A percentile compares a stretch with the other conserved stretches of the same genome.
These are phyloP conservation scores for Phaeodactylum tricornutum DNA, from an alignment of 108 stramenopile species.

Conservation along the genomic window DNA sequence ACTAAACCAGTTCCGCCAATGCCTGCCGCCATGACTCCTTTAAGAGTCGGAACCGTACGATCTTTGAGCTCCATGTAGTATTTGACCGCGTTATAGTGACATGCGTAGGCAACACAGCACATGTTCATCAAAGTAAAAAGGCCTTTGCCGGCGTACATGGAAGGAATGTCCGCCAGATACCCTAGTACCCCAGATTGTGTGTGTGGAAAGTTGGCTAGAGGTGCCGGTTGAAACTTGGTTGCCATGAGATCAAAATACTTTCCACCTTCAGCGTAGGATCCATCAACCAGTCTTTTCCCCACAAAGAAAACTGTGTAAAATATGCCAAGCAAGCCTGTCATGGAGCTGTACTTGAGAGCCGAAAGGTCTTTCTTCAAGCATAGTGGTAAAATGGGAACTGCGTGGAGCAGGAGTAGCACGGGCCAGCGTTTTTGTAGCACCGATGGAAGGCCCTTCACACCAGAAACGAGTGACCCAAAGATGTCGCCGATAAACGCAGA, in stretches of 20 bases:
- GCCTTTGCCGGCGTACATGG: conserved; percentile 1
- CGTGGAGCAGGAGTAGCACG: not conserved
- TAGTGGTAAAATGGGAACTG: conserved; percentile 2
- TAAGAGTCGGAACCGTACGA: not conserved
- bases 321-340: conserved; percentile 6
- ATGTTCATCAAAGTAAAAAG: conserved; percentile 5
- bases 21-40: conserved; percentile 4
- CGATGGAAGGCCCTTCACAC: not conserved
- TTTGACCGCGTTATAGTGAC: conserved; percentile 6
- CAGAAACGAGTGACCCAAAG: conserved; percentile 7
- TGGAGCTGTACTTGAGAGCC: not conserved
- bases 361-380: not conserved
- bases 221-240: not conserved
- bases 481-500: conserved; percentile 3
- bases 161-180: not conserved
- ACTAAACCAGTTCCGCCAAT: conserved; percentile 1
- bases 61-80: conserved; percentile 6
- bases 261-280: not conserved
- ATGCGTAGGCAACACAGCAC: conserved; percentile 7
- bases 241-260: conserved; percentile 5
- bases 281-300: conserved; percentile 6
- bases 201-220: not conserved
- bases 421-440: conserved; percentile 3
- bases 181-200: not conserved
- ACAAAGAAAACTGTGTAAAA: conserved; percentile 6